Conservation (phyloP, 192 early-diverging fungal genomes). For the Coemansia sp. region DNA sequence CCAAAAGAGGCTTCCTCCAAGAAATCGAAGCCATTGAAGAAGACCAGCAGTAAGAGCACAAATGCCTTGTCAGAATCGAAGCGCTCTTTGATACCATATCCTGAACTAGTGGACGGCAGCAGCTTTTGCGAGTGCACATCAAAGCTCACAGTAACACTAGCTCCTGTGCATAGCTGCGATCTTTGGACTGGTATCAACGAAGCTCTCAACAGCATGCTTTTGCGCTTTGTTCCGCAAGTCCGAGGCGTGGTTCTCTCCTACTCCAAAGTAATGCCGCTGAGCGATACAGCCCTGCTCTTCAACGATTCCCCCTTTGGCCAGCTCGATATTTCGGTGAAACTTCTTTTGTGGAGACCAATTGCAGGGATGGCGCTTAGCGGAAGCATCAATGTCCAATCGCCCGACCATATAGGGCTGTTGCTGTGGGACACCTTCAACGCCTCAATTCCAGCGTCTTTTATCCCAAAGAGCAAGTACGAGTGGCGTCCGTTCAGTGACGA, state of each 20-base stretch:
- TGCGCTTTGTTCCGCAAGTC: constrained; percentile 80
- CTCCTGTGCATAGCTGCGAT: constrained; percentile 43
- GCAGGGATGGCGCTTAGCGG: constrained; percentile 56
- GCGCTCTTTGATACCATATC: constrained; percentile 28
- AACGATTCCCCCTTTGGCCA: constrained; percentile 84
- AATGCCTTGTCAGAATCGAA: neutral
- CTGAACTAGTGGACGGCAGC: constrained; percentile 19
- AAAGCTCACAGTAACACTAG: constrained; percentile 44
- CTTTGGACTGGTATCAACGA: constrained; percentile 45
- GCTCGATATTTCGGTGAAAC: constrained; percentile 67
- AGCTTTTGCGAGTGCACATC: constrained; percentile 48
- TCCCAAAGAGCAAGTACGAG: constrained; percentile 72
- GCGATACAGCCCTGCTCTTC: constrained; percentile 66
- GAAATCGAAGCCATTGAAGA: constrained; percentile 30
- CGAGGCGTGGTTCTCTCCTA: constrained; percentile 86
- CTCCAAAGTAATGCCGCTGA: constrained; percentile 63
- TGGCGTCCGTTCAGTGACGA: constrained; percentile 62
- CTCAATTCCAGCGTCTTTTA: constrained; percentile 82
- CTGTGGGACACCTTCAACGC: constrained; percentile 96
- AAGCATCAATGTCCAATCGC: constrained; percentile 85
- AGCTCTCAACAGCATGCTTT: constrained; percentile 54
- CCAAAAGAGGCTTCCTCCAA: constrained; percentile 24
- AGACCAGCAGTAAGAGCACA: constrained; percentile 16
- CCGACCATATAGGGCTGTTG: constrained; percentile 91
- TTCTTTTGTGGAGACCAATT: constrained; percentile 79